Percentiles rank a stretch among this genome's conserved stretches.
Evolutionary conservation across 1,139 yeast species (phyloP).

Genomic region (Pneumocystis wakefieldiae): DNA sequence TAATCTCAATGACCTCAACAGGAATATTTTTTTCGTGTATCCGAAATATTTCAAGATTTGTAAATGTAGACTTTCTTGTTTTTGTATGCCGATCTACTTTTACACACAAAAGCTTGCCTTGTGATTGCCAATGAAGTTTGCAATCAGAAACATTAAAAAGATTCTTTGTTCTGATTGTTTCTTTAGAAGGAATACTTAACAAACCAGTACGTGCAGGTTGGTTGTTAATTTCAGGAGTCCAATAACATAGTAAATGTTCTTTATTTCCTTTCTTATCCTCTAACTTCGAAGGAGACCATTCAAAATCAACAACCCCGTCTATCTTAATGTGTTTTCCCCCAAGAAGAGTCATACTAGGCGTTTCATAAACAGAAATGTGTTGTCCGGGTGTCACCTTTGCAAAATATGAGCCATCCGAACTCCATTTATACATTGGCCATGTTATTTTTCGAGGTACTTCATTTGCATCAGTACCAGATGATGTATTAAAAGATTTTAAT

Average conservation of each 20-base stretch:
- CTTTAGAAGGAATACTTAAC: conserved; percentile 74
- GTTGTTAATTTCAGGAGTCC: conserved; percentile 91
- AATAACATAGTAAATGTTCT: conserved; percentile 65
- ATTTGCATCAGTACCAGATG: conserved; percentile 13
- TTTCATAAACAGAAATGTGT: conserved; percentile 61
- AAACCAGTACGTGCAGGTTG: conserved; percentile 91
- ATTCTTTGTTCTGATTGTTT: conserved; percentile 77
- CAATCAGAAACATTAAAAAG: conserved; percentile 90
- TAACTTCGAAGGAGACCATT: conserved; percentile 86
- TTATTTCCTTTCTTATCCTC: conserved; percentile 39
- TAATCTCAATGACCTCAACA: conserved; percentile 83
- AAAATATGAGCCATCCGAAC: conserved; percentile 81
- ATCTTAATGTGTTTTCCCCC: conserved; percentile 78
- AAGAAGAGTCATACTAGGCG: conserved; percentile 55
- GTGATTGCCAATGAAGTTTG: conserved; percentile 87
- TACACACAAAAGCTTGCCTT: conserved; percentile 73
- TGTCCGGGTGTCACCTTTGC: conserved; percentile 94
- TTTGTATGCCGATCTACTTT: conserved; percentile 88
- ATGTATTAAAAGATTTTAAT: conserved; percentile 77
- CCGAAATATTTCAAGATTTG: conserved; percentile 86
- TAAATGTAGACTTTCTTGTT: conserved; percentile 77
- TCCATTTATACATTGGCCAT: conserved; percentile 98
- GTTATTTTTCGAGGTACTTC: conserved; percentile 37
- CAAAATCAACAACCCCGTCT: conserved; percentile 79
- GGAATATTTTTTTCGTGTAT: conserved; percentile 81